Percentiles rank a stretch among this genome's conserved stretches.
Conservation (phyloP, 1,139 yeast genomes). For the Candida albicans region DNA sequence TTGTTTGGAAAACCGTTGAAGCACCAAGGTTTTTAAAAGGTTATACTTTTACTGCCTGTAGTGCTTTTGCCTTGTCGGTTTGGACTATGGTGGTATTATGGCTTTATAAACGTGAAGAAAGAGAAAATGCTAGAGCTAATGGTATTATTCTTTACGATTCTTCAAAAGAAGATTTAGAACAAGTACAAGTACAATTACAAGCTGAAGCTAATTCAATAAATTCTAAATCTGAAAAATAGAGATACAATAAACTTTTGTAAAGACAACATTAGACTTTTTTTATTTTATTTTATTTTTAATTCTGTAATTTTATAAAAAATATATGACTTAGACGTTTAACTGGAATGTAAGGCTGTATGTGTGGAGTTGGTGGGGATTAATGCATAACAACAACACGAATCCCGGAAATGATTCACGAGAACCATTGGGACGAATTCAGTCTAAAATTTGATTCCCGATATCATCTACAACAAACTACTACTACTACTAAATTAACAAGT, state of each 20-base stretch:
- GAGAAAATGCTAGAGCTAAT: conserved; percentile 48
- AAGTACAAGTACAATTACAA: conserved; percentile 1
- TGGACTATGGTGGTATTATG: conserved; percentile 59
- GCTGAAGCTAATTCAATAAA: background rate
- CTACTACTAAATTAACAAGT: no score
- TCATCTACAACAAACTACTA: no score
- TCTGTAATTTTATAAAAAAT: no score
- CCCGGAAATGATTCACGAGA: no score
- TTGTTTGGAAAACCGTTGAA: conserved; percentile 51
- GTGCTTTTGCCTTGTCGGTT: conserved; percentile 48
- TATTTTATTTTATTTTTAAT: no score
- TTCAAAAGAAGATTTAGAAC: conserved; percentile 7
- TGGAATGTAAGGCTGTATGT: no score
- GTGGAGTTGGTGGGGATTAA: no score
- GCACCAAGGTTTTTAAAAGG: conserved; percentile 43
- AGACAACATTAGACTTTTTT: no score
- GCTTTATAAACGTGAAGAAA: conserved; percentile 60
- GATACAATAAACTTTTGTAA: background rate
- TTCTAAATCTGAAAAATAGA: background rate
- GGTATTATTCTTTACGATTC: conserved; percentile 54
- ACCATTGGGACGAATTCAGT: no score
- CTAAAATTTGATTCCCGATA: no score
- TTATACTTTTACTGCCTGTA: conserved; percentile 49
- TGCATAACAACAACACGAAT: no score
- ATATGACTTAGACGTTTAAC: no score